These are phyloP conservation scores for Citrullus mucosospermus DNA, from an alignment of 306 rosid genomes.

Conservation along the genomic window DNA sequence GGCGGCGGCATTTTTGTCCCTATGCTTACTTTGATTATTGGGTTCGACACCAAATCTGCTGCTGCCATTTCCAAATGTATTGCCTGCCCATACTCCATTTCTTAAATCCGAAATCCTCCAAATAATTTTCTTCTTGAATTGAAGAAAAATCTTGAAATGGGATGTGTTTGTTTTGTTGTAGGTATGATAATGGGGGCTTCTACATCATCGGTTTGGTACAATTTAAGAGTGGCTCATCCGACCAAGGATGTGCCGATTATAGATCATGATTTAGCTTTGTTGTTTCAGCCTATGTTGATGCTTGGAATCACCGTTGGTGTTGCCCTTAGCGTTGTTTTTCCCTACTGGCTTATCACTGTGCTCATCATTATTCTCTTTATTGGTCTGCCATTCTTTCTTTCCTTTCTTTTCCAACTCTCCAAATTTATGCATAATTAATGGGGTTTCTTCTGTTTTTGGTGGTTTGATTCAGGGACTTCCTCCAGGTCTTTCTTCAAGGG, in stretches of 20 bases:
- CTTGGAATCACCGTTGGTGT: slow-evolving; percentile 89
- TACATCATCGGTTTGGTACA: slow-evolving; percentile 78
- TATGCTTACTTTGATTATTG: slow-evolving; percentile 75
- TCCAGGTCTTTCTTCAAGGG: slow-evolving; percentile 72
- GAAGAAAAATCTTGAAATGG: background rate
- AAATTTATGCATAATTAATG: background rate
- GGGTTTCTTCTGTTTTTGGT: background rate
- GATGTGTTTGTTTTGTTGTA: slow-evolving; percentile 1
- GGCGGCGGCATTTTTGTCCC: slow-evolving; percentile 98
- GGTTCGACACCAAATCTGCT: slow-evolving; percentile 86
- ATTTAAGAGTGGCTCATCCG: slow-evolving; percentile 78
- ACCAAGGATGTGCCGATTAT: slow-evolving; percentile 69
- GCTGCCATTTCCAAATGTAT: slow-evolving; percentile 94
- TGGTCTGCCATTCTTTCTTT: slow-evolving; percentile 17
- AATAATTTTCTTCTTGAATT: no score
- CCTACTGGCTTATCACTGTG: slow-evolving; percentile 88
- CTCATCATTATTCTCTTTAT: slow-evolving; percentile 77
- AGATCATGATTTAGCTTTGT: slow-evolving; percentile 78
- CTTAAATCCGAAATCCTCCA: background rate
- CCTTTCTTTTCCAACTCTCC: background rate
- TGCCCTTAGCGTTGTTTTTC: slow-evolving; percentile 78
- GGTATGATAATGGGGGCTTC: slow-evolving; percentile 99
- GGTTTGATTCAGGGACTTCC: slow-evolving; percentile 46
- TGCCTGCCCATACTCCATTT: background rate
- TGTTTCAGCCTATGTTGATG: slow-evolving; percentile 91